Evolutionary conservation across 2,329 filamentous ascomycete species (phyloP), one percentile per base, ranked within the genome.

Genomic region (Diaporthe ilicicola): DNA sequence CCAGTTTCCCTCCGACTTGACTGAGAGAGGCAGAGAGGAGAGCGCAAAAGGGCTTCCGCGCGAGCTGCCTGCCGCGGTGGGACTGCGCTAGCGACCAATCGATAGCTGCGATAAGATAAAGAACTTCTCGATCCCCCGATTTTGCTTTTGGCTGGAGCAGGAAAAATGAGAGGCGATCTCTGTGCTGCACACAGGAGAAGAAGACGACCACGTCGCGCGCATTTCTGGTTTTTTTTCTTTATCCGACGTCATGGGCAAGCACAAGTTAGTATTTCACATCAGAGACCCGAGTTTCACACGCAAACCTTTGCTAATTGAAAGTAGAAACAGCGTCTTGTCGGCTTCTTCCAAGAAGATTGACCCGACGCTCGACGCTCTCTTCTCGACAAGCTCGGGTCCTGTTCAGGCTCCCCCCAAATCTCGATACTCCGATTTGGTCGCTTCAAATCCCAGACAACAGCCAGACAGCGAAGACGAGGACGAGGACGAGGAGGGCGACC

Each of bases 301-400:
- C 17, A 27, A 44, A 2, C 4, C 32, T 17, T 55, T 34, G 34
- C 70, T 73, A 65, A 73, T 39, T 46, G 42, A 46, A 70, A 64
- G 27, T 73, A 86, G 83, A 74, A 81, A 81, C 77, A 76, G 78
- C 55, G 75, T 76, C 70, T 76, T 89, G 72, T 74, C 80, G 65
- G 84, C 83, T 73, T 81, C 85, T 44, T 81, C 83, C 70, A 88
- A 88, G 79, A 85, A 86, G 72, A 84, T 94, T 72, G 92, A 94
- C 84, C 91, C 92, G 79, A 83, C 86, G 69, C 84, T 94, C 75
- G 86, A 91, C 77, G 90, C 91, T 73, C 86, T 94, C 48, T 94
- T 94, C 82, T 87, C 91, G 70, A 84, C 87, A 70, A 94, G 92
- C 84, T 92, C 94, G 87, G 88, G 88, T 6, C 87, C 88, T 6